Conservation (phyloP, 2,329 filamentous ascomycete species). For the Aspergillus pseudoterreus region DNA sequence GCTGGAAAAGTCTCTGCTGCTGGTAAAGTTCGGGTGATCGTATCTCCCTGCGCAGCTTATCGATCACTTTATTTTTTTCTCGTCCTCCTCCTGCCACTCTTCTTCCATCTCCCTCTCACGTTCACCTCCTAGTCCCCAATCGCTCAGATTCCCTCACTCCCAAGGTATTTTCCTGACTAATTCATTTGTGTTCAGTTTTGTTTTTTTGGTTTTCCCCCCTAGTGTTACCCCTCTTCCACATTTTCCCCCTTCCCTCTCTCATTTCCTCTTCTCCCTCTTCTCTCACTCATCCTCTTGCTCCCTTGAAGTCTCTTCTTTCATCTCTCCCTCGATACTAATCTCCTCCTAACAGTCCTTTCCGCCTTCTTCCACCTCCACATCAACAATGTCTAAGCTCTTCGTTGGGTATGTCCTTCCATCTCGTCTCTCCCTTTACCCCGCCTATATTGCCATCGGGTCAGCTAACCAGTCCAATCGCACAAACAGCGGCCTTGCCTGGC, state of each 20-base stretch:
- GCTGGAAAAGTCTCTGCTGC: too few relatives aligned
- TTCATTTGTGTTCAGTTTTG: not conserved
- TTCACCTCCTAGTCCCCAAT: not conserved
- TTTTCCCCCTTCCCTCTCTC: not conserved
- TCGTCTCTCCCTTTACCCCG: constrained; percentile 5
- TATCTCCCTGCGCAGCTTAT: too few relatives aligned
- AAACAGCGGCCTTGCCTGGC: constrained; percentile 89
- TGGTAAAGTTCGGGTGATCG: too few relatives aligned
- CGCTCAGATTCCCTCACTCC: not conserved
- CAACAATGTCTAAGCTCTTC: not conserved
- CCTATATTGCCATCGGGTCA: not conserved
- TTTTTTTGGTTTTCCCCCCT: not conserved
- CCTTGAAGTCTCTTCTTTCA: too few relatives aligned
- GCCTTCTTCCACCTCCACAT: not conserved
- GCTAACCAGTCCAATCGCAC: constrained; percentile 4
- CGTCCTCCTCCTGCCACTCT: not conserved
- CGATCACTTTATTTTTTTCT: not conserved
- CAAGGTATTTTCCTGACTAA: not conserved
- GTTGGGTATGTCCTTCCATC: constrained; percentile 13
- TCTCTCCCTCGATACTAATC: not conserved
- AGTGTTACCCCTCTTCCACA: not conserved
- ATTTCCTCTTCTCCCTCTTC: not conserved
- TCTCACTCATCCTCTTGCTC: not conserved
- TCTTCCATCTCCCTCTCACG: constrained; percentile 1
- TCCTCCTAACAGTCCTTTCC: not conserved